These are phyloP conservation scores for Ambrosia artemisiifolia DNA, from an alignment of 129 eudicot species.

Conservation along the genomic window DNA sequence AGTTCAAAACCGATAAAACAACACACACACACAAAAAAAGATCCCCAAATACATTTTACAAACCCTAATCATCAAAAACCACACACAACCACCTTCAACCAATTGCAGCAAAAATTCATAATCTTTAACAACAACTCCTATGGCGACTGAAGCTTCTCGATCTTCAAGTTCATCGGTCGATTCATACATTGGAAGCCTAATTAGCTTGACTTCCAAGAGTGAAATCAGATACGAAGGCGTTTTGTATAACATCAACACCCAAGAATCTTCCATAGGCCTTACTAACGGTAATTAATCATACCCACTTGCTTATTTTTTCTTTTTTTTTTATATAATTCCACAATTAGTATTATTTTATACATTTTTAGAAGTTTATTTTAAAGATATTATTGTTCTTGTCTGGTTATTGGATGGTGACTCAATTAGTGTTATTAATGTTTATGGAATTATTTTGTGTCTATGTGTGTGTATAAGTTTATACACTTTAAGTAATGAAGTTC, in stretches of 20 bases:
- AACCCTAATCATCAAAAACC: too few species aligned
- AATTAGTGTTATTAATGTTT: neutral
- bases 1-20: too few species aligned
- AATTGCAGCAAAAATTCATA: neutral
- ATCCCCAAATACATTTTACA: too few species aligned
- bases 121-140: neutral
- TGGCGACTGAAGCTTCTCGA: constrained; percentile 17
- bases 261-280: constrained; percentile 65
- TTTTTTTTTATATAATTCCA: neutral
- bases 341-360: neutral
- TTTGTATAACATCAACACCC: constrained; percentile 48
- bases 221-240: constrained; percentile 87
- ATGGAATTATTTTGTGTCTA: neutral
- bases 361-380: neutral
- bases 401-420: neutral
- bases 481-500: neutral
- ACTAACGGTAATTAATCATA: constrained; percentile 39
- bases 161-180: constrained; percentile 38
- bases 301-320: neutral
- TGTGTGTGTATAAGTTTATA: neutral
- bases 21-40: too few species aligned
- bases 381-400: neutral
- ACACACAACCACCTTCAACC: too few species aligned
- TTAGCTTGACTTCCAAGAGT: constrained; percentile 68
- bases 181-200: constrained; percentile 64